Conservation (phyloP, 441 rosid genomes). For the Daphne laureola region DNA sequence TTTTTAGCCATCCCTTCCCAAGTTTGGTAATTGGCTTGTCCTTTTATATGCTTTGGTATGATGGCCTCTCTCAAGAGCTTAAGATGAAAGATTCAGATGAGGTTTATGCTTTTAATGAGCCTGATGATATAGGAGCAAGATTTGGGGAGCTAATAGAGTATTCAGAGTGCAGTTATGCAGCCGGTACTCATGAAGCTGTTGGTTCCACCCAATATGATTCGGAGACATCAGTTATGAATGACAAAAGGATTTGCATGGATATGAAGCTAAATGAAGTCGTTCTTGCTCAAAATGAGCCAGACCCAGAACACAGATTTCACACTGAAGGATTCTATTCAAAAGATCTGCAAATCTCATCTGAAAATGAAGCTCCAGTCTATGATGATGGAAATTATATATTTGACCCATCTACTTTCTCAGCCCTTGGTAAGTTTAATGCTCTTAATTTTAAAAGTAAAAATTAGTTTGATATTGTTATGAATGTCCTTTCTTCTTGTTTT, state of each 20-base stretch:
- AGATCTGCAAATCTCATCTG: slow-evolving; percentile 38
- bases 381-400: slow-evolving; percentile 22
- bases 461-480: too few species aligned
- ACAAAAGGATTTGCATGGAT: slow-evolving; percentile 22
- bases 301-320: slow-evolving; percentile 17
- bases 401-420: slow-evolving; percentile 29
- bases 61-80: slow-evolving; percentile 34
- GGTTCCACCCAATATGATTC: slow-evolving; percentile 31
- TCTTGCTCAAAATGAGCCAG: slow-evolving; percentile 21
- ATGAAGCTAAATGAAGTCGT: slow-evolving; percentile 11
- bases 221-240: slow-evolving; percentile 56
- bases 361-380: slow-evolving; percentile 30
- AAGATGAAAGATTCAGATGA: slow-evolving; percentile 29
- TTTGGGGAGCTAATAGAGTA: slow-evolving; percentile 18
- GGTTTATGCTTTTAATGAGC: slow-evolving; percentile 13
- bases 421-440: slow-evolving; percentile 46
- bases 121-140: slow-evolving; percentile 24
- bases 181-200: slow-evolving; percentile 25
- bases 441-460: not conserved
- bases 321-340: slow-evolving; percentile 18
- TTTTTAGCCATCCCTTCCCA: slow-evolving; percentile 43
- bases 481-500: too few species aligned
- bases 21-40: slow-evolving; percentile 54
- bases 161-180: slow-evolving; percentile 23
- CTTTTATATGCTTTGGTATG: slow-evolving; percentile 56